Evolutionary conservation across 2,329 filamentous ascomycete genomes (phyloP).

Genomic region (Phialophora tarda): DNA sequence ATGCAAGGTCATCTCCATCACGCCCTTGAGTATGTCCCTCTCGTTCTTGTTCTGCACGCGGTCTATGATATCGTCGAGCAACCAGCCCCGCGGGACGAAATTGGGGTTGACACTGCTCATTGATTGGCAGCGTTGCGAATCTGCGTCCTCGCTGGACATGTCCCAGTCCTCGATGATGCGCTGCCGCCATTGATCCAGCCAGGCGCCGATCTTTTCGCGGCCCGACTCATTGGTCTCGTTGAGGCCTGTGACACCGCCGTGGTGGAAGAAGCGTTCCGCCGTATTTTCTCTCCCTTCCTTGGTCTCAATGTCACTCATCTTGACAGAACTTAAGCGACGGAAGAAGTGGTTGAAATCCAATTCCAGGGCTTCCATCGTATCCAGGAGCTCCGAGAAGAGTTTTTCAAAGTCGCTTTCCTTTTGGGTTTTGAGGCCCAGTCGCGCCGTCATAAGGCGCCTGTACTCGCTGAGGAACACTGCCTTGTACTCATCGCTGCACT

Average conservation of each 20-base stretch:
- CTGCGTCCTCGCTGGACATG: conserved; percentile 52
- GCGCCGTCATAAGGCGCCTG: conserved; percentile 77
- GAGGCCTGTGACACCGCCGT: conserved; percentile 67
- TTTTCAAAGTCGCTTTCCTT: conserved; percentile 77
- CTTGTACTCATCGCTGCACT: conserved; percentile 85
- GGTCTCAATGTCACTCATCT: conserved; percentile 66
- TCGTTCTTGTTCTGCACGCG: conserved; percentile 85
- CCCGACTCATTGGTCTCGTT: conserved; percentile 68
- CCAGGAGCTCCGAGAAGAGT: conserved; percentile 80
- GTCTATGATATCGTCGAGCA: conserved; percentile 90
- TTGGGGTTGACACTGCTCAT: conserved; percentile 93
- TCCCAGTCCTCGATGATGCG: conserved; percentile 79
- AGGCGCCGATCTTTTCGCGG: conserved; percentile 70
- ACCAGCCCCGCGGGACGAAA: conserved; percentile 88
- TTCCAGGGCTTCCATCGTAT: conserved; percentile 79
- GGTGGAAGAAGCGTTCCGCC: conserved; percentile 79
- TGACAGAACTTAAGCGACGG: conserved; percentile 72
- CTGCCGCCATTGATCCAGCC: conserved; percentile 79
- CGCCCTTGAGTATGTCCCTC: conserved; percentile 73
- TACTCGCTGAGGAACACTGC: conserved; percentile 87
- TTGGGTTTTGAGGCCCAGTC: conserved; percentile 74
- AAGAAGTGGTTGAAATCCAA: conserved; percentile 97
- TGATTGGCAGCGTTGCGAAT: conserved; percentile 67
- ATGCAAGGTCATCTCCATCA: conserved; percentile 81
- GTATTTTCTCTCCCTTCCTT: conserved; percentile 67